Evolutionary conservation across 2,329 filamentous ascomycete genomes (phyloP).

Genomic region (Botrytis fabae): DNA sequence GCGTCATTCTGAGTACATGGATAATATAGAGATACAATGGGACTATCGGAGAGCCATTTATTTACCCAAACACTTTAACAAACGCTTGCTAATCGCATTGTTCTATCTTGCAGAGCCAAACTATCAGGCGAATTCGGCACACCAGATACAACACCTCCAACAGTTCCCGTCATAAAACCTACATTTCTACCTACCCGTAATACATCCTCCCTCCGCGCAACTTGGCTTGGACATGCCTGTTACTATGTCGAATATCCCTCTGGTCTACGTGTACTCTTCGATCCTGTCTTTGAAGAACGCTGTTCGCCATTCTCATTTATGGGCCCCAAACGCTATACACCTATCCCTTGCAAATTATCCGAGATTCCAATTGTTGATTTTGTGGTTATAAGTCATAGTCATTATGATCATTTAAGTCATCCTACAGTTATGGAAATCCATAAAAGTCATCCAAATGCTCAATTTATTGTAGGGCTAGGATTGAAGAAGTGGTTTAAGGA

Average conservation of each 20-base stretch:
- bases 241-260: slow-evolving; percentile 88
- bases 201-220: slow-evolving; percentile 67
- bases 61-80: background rate
- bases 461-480: slow-evolving; percentile 86
- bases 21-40: background rate
- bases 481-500: slow-evolving; percentile 79
- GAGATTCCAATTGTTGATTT: slow-evolving; percentile 77
- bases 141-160: slow-evolving; percentile 63
- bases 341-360: slow-evolving; percentile 70
- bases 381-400: slow-evolving; percentile 57
- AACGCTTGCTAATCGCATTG: background rate
- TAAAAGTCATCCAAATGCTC: slow-evolving; percentile 70
- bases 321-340: slow-evolving; percentile 76
- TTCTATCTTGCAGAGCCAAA: slow-evolving; percentile 1
- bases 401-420: slow-evolving; percentile 90
- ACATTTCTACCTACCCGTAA: slow-evolving; percentile 57
- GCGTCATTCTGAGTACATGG: background rate
- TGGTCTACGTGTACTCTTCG: slow-evolving; percentile 85
- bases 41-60: background rate
- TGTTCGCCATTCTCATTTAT: slow-evolving; percentile 74
- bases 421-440: slow-evolving; percentile 71
- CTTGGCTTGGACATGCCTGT: slow-evolving; percentile 94
- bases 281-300: slow-evolving; percentile 87
- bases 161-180: slow-evolving; percentile 59
- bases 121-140: slow-evolving; percentile 33